phyloP scores from a whole-genome alignment of 2,329 filamentous ascomycete genomes.

The Aspergillus melleus region DNA sequence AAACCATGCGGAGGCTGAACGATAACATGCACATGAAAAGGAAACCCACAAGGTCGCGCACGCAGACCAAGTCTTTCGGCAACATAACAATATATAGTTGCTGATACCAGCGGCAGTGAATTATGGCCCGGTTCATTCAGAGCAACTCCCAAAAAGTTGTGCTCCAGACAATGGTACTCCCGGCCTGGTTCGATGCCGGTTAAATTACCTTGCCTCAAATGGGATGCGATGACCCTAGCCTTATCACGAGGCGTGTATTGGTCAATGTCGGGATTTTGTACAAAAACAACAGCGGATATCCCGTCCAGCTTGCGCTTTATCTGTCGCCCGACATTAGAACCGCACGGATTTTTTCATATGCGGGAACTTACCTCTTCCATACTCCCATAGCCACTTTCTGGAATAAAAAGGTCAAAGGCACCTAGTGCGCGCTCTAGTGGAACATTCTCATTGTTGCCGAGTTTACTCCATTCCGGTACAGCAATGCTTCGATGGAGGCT shows the following conservation, averaged over 20 bases:
- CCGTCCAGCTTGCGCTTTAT: slow-evolving; percentile 65
- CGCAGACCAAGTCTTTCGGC: slow-evolving; percentile 72
- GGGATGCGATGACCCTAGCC: slow-evolving; percentile 67
- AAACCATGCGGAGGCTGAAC: slow-evolving; percentile 63
- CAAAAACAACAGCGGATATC: slow-evolving; percentile 59
- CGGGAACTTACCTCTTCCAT: slow-evolving; percentile 62
- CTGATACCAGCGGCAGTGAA: slow-evolving; percentile 82
- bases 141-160: slow-evolving; percentile 84
- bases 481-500: slow-evolving; percentile 80
- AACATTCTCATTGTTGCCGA: slow-evolving; percentile 53
- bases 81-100: slow-evolving; percentile 80
- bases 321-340: slow-evolving; percentile 39
- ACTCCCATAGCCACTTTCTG: slow-evolving; percentile 71
- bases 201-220: slow-evolving; percentile 67
- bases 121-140: slow-evolving; percentile 71
- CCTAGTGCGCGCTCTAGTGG: slow-evolving; percentile 73
- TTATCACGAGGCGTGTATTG: slow-evolving; percentile 63
- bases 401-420: slow-evolving; percentile 86
- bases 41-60: slow-evolving; percentile 77
- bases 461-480: slow-evolving; percentile 70
- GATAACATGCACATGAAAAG: slow-evolving; percentile 81
- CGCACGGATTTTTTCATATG: slow-evolving; percentile 10
- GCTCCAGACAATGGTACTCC: slow-evolving; percentile 76
- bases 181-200: slow-evolving; percentile 67
- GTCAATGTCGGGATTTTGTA: slow-evolving; percentile 54